Evolutionary conservation across 2,329 filamentous ascomycete species (phyloP).

Genomic region (Trichophyton rubrum): DNA sequence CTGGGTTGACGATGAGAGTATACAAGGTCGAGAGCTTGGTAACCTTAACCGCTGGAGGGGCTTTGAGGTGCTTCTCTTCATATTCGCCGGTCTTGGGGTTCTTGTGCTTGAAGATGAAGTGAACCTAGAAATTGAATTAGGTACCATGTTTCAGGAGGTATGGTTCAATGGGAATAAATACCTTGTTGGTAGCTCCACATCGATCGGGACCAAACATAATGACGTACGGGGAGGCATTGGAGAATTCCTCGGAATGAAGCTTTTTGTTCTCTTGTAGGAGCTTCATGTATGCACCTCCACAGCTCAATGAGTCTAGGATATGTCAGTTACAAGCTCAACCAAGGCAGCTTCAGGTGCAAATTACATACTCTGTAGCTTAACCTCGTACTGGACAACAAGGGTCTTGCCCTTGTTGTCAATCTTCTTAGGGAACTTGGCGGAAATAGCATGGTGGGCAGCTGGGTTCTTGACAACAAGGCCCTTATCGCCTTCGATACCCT

Average conservation of each 20-base stretch:
- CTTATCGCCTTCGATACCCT: slow-evolving; percentile 90
- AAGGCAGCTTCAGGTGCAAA: not conserved
- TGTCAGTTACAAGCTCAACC: slow-evolving; percentile 19
- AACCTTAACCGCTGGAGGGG: slow-evolving; percentile 72
- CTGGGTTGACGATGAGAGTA: slow-evolving; percentile 89
- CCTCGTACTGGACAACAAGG: slow-evolving; percentile 95
- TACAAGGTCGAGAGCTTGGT: slow-evolving; percentile 89
- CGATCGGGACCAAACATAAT: slow-evolving; percentile 99
- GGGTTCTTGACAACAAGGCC: slow-evolving; percentile 96
- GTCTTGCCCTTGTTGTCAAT: slow-evolving; percentile 97
- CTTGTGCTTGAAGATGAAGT: slow-evolving; percentile 99
- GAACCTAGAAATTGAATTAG: slow-evolving; percentile 37
- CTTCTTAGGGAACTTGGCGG: slow-evolving; percentile 92
- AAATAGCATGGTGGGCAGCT: slow-evolving; percentile 97
- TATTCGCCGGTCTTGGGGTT: slow-evolving; percentile 99
- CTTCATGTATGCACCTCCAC: slow-evolving; percentile 98
- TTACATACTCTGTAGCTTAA: slow-evolving; percentile 88
- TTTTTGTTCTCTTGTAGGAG: slow-evolving; percentile 95
- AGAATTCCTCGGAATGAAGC: slow-evolving; percentile 94
- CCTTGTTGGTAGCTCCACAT: slow-evolving; percentile 98
- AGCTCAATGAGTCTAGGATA: slow-evolving; percentile 72
- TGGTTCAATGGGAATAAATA: slow-evolving; percentile 29
- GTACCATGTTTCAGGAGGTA: not conserved
- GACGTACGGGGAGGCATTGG: slow-evolving; percentile 91
- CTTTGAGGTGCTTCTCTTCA: slow-evolving; percentile 95